Base-by-base conservation (phyloP, 2,329 filamentous ascomycete species). In the Fusarium tricinctum region DNA sequence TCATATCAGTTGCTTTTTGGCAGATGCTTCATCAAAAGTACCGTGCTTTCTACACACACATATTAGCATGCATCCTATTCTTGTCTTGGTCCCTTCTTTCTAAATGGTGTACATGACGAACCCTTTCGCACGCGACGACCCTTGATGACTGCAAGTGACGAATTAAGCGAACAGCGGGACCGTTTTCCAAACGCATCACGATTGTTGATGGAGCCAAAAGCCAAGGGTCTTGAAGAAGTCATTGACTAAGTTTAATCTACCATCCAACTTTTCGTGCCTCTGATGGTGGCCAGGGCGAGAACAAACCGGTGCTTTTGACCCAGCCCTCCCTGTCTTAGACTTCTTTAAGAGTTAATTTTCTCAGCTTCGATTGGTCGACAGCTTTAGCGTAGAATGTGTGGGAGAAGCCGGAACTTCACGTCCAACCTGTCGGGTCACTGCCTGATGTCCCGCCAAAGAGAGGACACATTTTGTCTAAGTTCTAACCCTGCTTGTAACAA, bases 391-490 rank as follows among this genome's bases (percentile, higher is more conserved):
- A 44, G 56, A 45, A 39, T 47, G 30, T n/a, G 58, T 72, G 75
- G 76, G 67, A 76, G 71, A 77, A 78, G 74, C 72, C 76, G 76
- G 75, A 73, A 76, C 48, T 63, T 64, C 45, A 59, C 48, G 50
- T 68, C 68, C 74, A 75, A 63, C 76, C 74, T 74, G 71, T 77
- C 75, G 75, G 74, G 73, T 71, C 48, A 45, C 69, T 68, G 49
- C 74, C 75, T 71, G 64, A 47, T 57, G 63, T 63, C 72, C 71
- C 72, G 40, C 60, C 56, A 54, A 56, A 35, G 15, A 57, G 40
- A 60, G 55, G 49, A 61, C 50, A 52, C 46, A 50, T 64, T 50
- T 57, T 55, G 32, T 55, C 23, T 64, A 49, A 19, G 33, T 33
- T 30, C 28, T 30, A 12, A 30, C 28, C 28, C 28, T 30, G 28